phyloP scores from a whole-genome alignment of 2,329 filamentous ascomycete genomes.

The Aquanectria penicillioides region DNA sequence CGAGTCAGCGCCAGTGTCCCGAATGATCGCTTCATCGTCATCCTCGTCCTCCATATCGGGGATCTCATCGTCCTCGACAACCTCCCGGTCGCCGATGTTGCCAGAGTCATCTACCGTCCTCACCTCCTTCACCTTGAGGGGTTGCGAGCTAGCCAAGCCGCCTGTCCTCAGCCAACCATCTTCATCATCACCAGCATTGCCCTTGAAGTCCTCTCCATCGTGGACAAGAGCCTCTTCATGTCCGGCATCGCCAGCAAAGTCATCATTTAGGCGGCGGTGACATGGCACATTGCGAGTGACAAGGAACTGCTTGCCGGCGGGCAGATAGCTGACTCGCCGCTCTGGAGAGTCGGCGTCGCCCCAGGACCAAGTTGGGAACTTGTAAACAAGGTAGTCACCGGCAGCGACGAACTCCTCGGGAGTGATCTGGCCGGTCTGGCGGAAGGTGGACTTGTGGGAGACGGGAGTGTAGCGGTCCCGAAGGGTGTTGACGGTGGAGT shows the following conservation, averaged over 20 bases:
- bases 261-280: constrained; percentile 88
- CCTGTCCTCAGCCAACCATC: constrained; percentile 94
- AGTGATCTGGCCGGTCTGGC: constrained; percentile 92
- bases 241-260: constrained; percentile 89
- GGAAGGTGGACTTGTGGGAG: constrained; percentile 91
- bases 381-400: constrained; percentile 98
- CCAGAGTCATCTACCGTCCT: constrained; percentile 90
- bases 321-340: constrained; percentile 83
- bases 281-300: constrained; percentile 96
- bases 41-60: constrained; percentile 99
- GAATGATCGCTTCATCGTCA: constrained; percentile 95
- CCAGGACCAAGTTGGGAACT: constrained; percentile 99
- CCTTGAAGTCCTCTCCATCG: constrained; percentile 75
- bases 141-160: constrained; percentile 78
- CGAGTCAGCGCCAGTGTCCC: constrained; percentile 68
- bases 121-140: constrained; percentile 82
- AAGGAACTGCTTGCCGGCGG: constrained; percentile 91
- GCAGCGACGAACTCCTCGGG: constrained; percentile 96
- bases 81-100: constrained; percentile 80
- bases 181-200: constrained; percentile 62
- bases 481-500: constrained; percentile 91
- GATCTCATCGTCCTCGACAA: constrained; percentile 82
- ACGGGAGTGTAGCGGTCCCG: constrained; percentile 93
- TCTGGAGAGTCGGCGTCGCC: constrained; percentile 84
- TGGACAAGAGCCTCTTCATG: constrained; percentile 87